Evolutionary conservation across 805 yeast species (phyloP).

Genomic region (Schwanniomyces pseudopolymorphus): DNA sequence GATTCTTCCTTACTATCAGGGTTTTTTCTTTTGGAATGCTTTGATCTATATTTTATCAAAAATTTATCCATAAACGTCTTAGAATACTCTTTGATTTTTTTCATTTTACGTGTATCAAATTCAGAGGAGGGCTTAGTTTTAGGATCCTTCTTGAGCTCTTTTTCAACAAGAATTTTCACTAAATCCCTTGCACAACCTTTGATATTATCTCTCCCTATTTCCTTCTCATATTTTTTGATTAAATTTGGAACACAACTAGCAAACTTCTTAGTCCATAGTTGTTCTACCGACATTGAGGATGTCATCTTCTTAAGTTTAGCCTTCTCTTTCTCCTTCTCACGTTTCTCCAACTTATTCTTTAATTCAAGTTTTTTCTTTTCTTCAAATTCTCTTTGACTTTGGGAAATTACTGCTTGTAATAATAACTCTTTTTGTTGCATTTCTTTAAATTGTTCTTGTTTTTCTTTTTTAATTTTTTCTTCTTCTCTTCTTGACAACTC

Average conservation of each 20-base stretch:
- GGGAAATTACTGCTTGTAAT: slow-evolving; percentile 35
- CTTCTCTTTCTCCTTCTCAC: slow-evolving; percentile 20
- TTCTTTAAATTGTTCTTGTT: slow-evolving; percentile 31
- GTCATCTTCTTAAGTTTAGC: slow-evolving; percentile 8
- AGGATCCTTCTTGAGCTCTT: slow-evolving; percentile 55
- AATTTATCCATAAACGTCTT: slow-evolving; percentile 67
- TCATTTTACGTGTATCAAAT: slow-evolving; percentile 60
- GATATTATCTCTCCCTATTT: slow-evolving; percentile 68
- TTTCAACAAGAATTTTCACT: slow-evolving; percentile 61
- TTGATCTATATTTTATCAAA: slow-evolving; percentile 45
- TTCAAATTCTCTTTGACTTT: slow-evolving; percentile 29
- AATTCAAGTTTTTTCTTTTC: slow-evolving; percentile 28
- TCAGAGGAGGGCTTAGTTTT: slow-evolving; percentile 48
- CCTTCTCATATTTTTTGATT: slow-evolving; percentile 61
- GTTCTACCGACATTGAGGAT: slow-evolving; percentile 15
- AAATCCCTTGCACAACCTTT: slow-evolving; percentile 82
- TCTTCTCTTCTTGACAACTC: slow-evolving; percentile 33
- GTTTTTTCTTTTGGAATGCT: slow-evolving; percentile 21
- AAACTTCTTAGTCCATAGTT: slow-evolving; percentile 48
- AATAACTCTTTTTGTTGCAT: slow-evolving; percentile 34
- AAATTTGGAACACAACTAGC: slow-evolving; percentile 81
- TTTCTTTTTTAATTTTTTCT: slow-evolving; percentile 29
- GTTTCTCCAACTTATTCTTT: slow-evolving; percentile 18
- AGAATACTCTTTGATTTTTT: slow-evolving; percentile 67
- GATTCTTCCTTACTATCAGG: background rate